Evolutionary conservation across 2,329 filamentous ascomycete genomes (phyloP).

Genomic region (Claviceps digitariae): DNA sequence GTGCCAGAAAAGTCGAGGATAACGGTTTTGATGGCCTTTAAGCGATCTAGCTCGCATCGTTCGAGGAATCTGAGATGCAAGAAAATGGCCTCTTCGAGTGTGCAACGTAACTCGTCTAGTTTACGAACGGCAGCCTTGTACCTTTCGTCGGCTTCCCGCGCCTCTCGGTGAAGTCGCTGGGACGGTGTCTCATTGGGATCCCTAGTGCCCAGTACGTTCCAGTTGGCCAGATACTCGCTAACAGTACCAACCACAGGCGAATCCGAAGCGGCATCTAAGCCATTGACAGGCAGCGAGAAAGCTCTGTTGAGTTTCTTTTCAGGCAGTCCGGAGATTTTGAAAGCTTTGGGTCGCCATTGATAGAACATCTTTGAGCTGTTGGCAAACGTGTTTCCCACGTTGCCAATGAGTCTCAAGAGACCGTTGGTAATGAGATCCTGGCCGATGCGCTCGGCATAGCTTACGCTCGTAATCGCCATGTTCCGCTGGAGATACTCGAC

Average conservation of each 20-base stretch:
- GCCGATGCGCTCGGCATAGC: conserved; percentile 86
- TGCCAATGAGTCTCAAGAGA: conserved; percentile 81
- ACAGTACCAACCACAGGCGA: conserved; percentile 73
- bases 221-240: conserved; percentile 78
- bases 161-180: conserved; percentile 78
- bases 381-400: conserved; percentile 87
- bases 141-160: conserved; percentile 77
- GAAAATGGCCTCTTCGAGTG: conserved; percentile 89
- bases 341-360: conserved; percentile 89
- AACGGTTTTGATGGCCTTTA: conserved; percentile 97
- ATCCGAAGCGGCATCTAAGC: conserved; percentile 39
- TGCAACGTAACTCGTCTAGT: conserved; percentile 81
- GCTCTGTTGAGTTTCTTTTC: conserved; percentile 78
- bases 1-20: conserved; percentile 95
- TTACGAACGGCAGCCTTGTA: conserved; percentile 81
- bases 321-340: conserved; percentile 73
- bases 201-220: conserved; percentile 74
- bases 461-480: conserved; percentile 71
- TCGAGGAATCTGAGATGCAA: conserved; percentile 92
- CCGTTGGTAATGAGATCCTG: conserved; percentile 82
- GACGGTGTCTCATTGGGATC: conserved; percentile 88
- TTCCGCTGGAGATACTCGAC: conserved; percentile 88
- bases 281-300: conserved; percentile 54
- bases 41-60: conserved; percentile 85
- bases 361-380: conserved; percentile 98